Percentiles rank a stretch among this genome's conserved stretches.
These are phyloP conservation scores for Aurinia saxatilis DNA, from an alignment of 345 rosid genomes.

Conservation along the genomic window DNA sequence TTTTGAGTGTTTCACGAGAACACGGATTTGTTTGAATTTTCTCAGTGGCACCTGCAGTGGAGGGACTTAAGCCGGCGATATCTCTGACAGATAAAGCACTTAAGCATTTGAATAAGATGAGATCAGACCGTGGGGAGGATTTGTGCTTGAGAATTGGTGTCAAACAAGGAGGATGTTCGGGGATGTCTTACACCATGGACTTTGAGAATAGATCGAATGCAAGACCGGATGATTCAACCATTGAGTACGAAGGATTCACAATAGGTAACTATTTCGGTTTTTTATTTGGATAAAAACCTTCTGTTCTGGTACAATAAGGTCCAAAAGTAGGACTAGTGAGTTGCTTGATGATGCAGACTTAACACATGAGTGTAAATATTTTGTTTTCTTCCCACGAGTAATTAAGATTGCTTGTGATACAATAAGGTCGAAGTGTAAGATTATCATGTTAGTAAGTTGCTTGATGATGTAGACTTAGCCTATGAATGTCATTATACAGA, in stretches of 20 bases:
- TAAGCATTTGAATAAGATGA: slow-evolving; percentile 79
- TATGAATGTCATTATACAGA: not conserved
- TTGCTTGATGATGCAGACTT: not conserved
- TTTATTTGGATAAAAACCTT: not conserved
- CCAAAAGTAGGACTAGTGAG: not conserved
- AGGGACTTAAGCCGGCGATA: slow-evolving; percentile 68
- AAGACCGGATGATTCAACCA: slow-evolving; percentile 75
- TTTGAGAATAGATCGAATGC: slow-evolving; percentile 60
- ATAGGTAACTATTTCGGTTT: slow-evolving; percentile 44
- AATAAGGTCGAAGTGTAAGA: too few species aligned
- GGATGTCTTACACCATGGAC: slow-evolving; percentile 97
- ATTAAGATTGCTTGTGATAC: too few species aligned
- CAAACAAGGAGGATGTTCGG: slow-evolving; percentile 91
- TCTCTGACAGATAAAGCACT: slow-evolving; percentile 66
- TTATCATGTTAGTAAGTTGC: not conserved
- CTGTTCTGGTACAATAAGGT: not conserved
- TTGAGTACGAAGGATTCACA: slow-evolving; percentile 65
- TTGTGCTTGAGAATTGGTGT: slow-evolving; percentile 90
- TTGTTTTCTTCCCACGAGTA: too few species aligned
- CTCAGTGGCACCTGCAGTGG: slow-evolving; percentile 39
- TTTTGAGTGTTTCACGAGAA: not conserved
- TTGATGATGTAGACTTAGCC: not conserved
- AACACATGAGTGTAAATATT: not conserved
- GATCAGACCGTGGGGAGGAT: slow-evolving; percentile 59
- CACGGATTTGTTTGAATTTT: not conserved